These are phyloP conservation scores for Quercus wislizeni DNA, from an alignment of 306 rosid species.

Conservation along the genomic window DNA sequence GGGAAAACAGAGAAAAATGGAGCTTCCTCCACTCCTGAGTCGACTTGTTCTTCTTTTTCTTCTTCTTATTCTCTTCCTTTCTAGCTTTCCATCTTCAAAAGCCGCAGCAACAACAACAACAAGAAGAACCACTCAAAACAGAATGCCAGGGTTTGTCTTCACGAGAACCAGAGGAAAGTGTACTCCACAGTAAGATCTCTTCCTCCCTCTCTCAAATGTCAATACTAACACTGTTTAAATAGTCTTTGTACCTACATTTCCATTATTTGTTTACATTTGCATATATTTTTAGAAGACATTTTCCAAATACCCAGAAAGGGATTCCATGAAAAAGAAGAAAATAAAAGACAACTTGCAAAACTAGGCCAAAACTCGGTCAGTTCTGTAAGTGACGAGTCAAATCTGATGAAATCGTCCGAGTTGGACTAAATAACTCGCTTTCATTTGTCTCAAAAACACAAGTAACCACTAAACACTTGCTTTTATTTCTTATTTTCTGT, in stretches of 20 bases:
- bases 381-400: background rate
- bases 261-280: background rate
- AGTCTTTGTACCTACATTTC: too few species aligned
- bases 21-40: background rate
- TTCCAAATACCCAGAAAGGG: background rate
- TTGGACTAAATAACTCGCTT: background rate
- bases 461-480: too few species aligned
- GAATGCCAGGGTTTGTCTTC: slow-evolving; percentile 62
- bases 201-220: background rate
- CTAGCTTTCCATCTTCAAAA: slow-evolving; percentile 10
- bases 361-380: background rate
- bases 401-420: background rate
- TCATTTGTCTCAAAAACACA: background rate
- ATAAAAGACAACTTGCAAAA: background rate
- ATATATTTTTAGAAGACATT: too few species aligned
- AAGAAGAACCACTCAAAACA: background rate
- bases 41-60: slow-evolving; percentile 8
- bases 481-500: too few species aligned
- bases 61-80: slow-evolving; percentile 17
- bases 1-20: background rate
- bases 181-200: slow-evolving; percentile 59
- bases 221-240: background rate
- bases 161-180: slow-evolving; percentile 69
- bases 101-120: slow-evolving; percentile 5
- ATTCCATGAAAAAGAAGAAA: background rate